Base-by-base conservation (phyloP, 2,329 filamentous ascomycete species). In the Rasamsonia emersonii region DNA sequence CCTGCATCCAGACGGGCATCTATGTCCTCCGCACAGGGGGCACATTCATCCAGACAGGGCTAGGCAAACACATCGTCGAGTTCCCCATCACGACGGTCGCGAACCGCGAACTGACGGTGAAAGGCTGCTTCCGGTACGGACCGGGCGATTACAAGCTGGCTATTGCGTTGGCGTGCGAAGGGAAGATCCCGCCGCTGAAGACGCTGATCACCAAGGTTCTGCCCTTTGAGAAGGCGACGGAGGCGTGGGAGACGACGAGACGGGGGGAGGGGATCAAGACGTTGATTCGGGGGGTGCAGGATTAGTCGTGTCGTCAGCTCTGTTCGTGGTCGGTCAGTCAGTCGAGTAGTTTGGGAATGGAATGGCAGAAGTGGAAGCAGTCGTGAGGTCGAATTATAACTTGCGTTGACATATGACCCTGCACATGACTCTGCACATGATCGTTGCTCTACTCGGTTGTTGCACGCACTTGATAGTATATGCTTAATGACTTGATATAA, bases 1-100 rank as follows among this genome's bases (percentile, higher is more conserved):
- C 51, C 8, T 59, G 64, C 24, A 55, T 62, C 15, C 59, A 63
- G 28, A 59, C 59, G 2, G 62, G 62, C 35, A 36, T 67, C 5
- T 53, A 62, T 42, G 47, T 42, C 7, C 38, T 49, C 9, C 38
- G 42, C 14, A 35, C 36, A 5, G 49, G 47, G 4, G 50, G 47
- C 4, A 37, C 35, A 9, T 51, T 39, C 38, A 45, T 53, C 4
- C 49, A 56, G 35, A 47, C 43, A 29, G 50, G 61, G 3, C 46
- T 64, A 31, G 47, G 44, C 3, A 53, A 57, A 38, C 49, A 56
- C n/a, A 53, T 56, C 50, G 37, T 41, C 43, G 55, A 27, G 45
- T 60, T 43, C 37, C 49, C 49, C 1, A 47, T 57, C 28, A 48
- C 53, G 26, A 44, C 54, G 18, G 41, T 52, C 27, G 50, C 56